These are phyloP conservation scores for Parietaria judaica DNA, from an alignment of 306 rosid species.

Conservation along the genomic window DNA sequence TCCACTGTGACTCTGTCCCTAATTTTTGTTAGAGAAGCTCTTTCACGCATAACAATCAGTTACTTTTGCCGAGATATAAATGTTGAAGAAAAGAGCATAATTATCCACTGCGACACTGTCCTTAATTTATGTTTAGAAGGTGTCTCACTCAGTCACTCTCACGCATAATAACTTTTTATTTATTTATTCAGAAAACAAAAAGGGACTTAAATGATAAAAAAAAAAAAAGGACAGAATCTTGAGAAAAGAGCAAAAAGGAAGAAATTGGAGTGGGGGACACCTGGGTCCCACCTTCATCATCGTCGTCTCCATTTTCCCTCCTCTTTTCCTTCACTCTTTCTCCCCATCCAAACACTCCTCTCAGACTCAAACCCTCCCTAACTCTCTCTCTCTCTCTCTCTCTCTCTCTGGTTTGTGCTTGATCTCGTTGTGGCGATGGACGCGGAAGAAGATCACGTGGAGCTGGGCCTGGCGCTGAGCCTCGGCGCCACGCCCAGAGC, in stretches of 20 bases:
- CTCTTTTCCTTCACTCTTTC: constrained; percentile 7
- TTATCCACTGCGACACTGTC: too few relatives aligned
- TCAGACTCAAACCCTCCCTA: too few relatives aligned
- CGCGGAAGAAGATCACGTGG: constrained; percentile 24
- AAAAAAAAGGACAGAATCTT: constrained; percentile 18
- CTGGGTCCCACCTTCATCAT: constrained; percentile 50
- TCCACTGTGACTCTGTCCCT: too few relatives aligned
- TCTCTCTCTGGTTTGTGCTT: constrained; percentile 20
- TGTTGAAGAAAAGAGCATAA: too few relatives aligned
- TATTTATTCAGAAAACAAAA: too few relatives aligned
- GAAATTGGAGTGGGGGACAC: constrained; percentile 27
- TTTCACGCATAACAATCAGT: too few relatives aligned
- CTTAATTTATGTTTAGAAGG: too few relatives aligned
- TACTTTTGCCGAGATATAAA: too few relatives aligned
- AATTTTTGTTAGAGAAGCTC: too few relatives aligned
- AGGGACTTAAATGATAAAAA: neutral
- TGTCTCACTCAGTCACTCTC: too few relatives aligned
- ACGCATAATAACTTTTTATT: too few relatives aligned
- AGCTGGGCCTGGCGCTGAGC: constrained; percentile 38
- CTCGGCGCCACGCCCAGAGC: constrained; percentile 28
- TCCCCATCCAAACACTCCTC: neutral
- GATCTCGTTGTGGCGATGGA: constrained; percentile 23
- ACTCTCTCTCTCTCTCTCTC: constrained; percentile 8
- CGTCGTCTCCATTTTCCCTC: constrained; percentile 13
- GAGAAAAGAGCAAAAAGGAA: constrained; percentile 8